Conservation (phyloP, 345 rosid genomes). For the Lepidium aucheri region DNA sequence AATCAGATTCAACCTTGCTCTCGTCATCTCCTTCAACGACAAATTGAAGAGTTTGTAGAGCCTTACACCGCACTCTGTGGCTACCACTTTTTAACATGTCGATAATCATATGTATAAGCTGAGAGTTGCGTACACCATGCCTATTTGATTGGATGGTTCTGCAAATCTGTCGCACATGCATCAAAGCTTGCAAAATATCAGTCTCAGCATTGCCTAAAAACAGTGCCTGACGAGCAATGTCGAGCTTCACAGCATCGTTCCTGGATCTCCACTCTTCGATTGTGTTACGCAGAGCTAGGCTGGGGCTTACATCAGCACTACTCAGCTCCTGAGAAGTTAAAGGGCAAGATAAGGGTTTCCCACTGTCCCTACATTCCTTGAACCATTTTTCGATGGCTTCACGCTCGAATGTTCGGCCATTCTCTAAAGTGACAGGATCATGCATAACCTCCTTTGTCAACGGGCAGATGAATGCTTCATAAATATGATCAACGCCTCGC, state of each 20-base stretch:
- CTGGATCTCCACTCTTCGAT: slow-evolving; percentile 96
- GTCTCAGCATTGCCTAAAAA: slow-evolving; percentile 53
- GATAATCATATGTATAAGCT: slow-evolving; percentile 66
- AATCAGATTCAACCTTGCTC: slow-evolving; percentile 54
- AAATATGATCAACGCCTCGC: slow-evolving; percentile 67
- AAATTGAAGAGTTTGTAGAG: slow-evolving; percentile 66
- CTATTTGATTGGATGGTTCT: slow-evolving; percentile 53
- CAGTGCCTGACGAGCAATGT: slow-evolving; percentile 59
- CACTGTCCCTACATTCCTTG: slow-evolving; percentile 63
- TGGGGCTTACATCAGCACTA: slow-evolving; percentile 57
- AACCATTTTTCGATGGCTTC: slow-evolving; percentile 88
- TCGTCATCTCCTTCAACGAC: slow-evolving; percentile 77
- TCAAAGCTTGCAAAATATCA: slow-evolving; percentile 59
- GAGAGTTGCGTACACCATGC: slow-evolving; percentile 60
- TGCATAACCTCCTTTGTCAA: slow-evolving; percentile 80
- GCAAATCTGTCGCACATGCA: slow-evolving; percentile 51
- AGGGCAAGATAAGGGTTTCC: slow-evolving; percentile 61
- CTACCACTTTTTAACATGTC: slow-evolving; percentile 74
- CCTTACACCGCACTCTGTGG: slow-evolving; percentile 60
- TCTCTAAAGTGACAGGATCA: slow-evolving; percentile 79
- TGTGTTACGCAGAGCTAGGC: slow-evolving; percentile 79
- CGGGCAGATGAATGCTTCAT: slow-evolving; percentile 91
- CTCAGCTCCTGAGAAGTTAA: slow-evolving; percentile 62
- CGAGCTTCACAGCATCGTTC: slow-evolving; percentile 80
- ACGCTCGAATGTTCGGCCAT: slow-evolving; percentile 89